Evolutionary conservation across 176 grass and related monocot genomes (phyloP).

Genomic region (Oryza punctata): DNA sequence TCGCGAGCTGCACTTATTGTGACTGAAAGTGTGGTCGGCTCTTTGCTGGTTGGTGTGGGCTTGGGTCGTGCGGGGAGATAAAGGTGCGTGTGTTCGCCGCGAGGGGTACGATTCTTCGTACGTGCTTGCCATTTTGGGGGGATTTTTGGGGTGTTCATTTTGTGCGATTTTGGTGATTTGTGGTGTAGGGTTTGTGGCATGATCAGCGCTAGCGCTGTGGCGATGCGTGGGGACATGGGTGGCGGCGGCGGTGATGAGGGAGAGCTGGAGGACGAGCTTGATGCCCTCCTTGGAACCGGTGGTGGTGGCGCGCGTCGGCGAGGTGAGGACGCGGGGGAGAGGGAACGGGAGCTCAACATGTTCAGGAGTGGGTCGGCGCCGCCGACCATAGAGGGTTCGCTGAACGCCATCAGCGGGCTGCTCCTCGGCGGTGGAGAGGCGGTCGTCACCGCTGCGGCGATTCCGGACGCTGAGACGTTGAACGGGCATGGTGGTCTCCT

Average conservation of each 20-base stretch:
- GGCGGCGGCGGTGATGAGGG: slow-evolving; percentile 46
- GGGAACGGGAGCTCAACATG: slow-evolving; percentile 66
- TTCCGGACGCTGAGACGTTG: slow-evolving; percentile 49
- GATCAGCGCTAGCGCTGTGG: slow-evolving; percentile 53
- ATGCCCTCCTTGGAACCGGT: slow-evolving; percentile 44
- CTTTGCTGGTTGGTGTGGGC: slow-evolving; percentile 3
- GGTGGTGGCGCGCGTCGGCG: slow-evolving; percentile 50
- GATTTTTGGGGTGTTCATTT: not conserved
- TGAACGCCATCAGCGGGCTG: slow-evolving; percentile 62
- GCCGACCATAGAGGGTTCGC: slow-evolving; percentile 85
- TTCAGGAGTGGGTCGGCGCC: slow-evolving; percentile 93
- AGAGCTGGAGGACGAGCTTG: slow-evolving; percentile 65
- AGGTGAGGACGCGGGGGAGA: slow-evolving; percentile 54
- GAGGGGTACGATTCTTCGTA: slow-evolving; percentile 9
- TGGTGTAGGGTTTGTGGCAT: slow-evolving; percentile 44
- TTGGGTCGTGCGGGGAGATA: slow-evolving; percentile 42
- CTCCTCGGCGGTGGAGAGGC: slow-evolving; percentile 37
- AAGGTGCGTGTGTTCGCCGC: slow-evolving; percentile 24
- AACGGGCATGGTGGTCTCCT: slow-evolving; percentile 49
- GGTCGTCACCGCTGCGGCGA: not conserved
- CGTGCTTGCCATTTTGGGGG: slow-evolving; percentile 24
- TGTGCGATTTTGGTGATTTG: slow-evolving; percentile 32
- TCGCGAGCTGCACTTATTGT: not conserved
- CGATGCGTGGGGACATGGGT: slow-evolving; percentile 56
- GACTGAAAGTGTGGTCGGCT: slow-evolving; percentile 11